These are phyloP conservation scores for Syzygium aqueum DNA, from an alignment of 345 rosid genomes.

Conservation along the genomic window DNA sequence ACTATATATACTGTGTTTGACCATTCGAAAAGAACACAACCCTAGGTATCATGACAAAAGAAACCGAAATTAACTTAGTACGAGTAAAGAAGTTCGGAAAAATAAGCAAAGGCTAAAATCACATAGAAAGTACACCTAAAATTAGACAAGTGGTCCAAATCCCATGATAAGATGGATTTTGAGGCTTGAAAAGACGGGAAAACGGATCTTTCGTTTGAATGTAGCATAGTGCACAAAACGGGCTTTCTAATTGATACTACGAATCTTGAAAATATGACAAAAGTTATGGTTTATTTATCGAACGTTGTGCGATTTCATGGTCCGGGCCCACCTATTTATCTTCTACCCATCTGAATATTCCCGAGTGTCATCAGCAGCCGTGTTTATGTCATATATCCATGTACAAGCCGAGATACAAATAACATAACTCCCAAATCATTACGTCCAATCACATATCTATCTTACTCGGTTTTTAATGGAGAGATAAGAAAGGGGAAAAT, in stretches of 20 bases:
- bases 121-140: not conserved
- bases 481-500: not conserved
- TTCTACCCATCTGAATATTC: not conserved
- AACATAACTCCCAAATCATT: not conserved
- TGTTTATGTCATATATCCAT: not conserved
- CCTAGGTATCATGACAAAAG: not conserved
- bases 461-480: not conserved
- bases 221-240: not conserved
- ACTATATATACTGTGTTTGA: not conserved
- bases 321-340: not conserved
- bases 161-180: not conserved
- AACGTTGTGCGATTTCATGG: not conserved
- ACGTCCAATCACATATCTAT: not conserved
- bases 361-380: not conserved
- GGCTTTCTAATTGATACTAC: not conserved
- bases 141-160: not conserved
- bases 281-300: not conserved
- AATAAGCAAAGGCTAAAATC: not conserved
- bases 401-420: not conserved
- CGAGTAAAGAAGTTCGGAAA: not conserved
- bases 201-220: not conserved
- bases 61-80: not conserved
- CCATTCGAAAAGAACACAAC: not conserved
- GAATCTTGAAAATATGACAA: not conserved
- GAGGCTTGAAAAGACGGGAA: not conserved